Base-by-base conservation (phyloP, 1,284 basidiomycete species). In the Cryptococcus amylolentus region DNA sequence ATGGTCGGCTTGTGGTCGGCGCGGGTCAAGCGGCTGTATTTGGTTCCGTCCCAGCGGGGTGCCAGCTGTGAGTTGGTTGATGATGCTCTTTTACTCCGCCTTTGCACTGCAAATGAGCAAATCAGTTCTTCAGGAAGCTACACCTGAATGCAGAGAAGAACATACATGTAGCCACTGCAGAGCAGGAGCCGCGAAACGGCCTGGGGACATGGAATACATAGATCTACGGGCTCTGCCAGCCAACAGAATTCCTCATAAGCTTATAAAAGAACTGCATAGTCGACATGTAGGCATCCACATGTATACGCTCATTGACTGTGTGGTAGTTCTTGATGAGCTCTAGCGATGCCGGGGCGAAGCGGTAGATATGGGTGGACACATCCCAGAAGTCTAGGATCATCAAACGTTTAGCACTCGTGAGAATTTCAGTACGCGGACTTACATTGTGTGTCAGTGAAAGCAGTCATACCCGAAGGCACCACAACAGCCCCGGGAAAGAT, bases 241-340 rank as follows among this genome's bases (percentile, higher is more conserved):
- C 63, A 9, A 48, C 35, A 5, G 49, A 52, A 37, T 65, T 65
- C 31, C 50, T 39, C 5, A 64, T 50, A 2, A 64, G 45, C 41
- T 56, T 64, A 53, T 64, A 55, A 52, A 60, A 64, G 58, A 60
- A 64, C 4, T 53, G 45, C 18, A 58, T 58, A 5, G 61, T 56
- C 1, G 57, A 58, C 27, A 68, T 42, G 40, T 66, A 64, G 10
- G 66, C 65, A 23, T 64, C 55, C 37, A 65, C 51, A 45, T 63
- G 55, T 40, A 65, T 63, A 1, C 56, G 41, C 41, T 68, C 66
- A 44, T 68, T 52, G 41, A 66, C 64, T 23, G 64, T 67, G 45
- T 67, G 66, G 39, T 53, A 55, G 48, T 60, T 59, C 26, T 54
- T 28, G 14, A 59, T 49, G 5, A 54, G 45, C 8, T 50, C 43